phyloP scores from a whole-genome alignment of 352 stramenopile genomes.

The Globisporangium acanthophoron region DNA sequence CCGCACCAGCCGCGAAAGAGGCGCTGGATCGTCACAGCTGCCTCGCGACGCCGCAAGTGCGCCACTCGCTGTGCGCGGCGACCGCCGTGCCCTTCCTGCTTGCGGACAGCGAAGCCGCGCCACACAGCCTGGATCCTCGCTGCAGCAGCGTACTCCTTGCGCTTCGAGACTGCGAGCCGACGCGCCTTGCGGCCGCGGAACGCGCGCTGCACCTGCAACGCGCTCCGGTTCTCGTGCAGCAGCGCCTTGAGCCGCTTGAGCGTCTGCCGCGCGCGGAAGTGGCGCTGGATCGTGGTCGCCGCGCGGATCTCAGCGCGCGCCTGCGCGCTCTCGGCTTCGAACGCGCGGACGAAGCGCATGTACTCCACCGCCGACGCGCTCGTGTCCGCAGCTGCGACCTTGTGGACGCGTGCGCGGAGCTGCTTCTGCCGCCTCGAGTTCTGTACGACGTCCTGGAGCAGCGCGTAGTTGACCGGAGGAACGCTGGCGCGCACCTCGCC shows the following conservation, averaged over 20 bases:
- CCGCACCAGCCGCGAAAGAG: slow-evolving; percentile 45
- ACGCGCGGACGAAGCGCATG: slow-evolving; percentile 60
- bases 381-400: slow-evolving; percentile 28
- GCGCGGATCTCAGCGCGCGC: slow-evolving; percentile 38
- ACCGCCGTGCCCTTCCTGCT: slow-evolving; percentile 19
- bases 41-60: slow-evolving; percentile 19
- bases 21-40: slow-evolving; percentile 43
- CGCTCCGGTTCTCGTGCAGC: slow-evolving; percentile 52
- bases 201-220: slow-evolving; percentile 51
- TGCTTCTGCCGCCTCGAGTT: slow-evolving; percentile 59
- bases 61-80: slow-evolving; percentile 14
- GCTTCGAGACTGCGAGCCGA: slow-evolving; percentile 21
- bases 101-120: slow-evolving; percentile 30
- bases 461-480: slow-evolving; percentile 46
- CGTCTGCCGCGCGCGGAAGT: slow-evolving; percentile 47
- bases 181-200: slow-evolving; percentile 57
- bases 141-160: slow-evolving; percentile 28
- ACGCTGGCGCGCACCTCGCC: slow-evolving; percentile 37
- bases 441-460: slow-evolving; percentile 71
- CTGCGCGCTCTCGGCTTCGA: slow-evolving; percentile 56
- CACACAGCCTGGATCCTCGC: slow-evolving; percentile 50
- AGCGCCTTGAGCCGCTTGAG: slow-evolving; percentile 33
- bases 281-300: slow-evolving; percentile 55
- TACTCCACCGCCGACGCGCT: slow-evolving; percentile 64
- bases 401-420: slow-evolving; percentile 48